Evolutionary conservation across 2,329 filamentous ascomycete genomes (phyloP).

Genomic region (Exophiala sp.): DNA sequence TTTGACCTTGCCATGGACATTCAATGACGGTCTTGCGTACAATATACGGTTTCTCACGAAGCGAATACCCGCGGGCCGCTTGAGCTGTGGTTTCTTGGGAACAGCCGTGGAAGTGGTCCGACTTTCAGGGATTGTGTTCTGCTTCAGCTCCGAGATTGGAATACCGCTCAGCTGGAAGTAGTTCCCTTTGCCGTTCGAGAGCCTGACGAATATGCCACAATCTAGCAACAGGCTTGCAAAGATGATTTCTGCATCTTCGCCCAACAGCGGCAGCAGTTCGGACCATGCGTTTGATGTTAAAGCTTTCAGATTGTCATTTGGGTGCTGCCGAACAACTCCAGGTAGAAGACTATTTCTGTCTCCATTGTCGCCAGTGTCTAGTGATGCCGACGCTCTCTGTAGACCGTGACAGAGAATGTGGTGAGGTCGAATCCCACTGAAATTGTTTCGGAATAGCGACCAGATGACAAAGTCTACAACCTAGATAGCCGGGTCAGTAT

Average conservation of each 20-base stretch:
- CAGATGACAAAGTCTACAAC: constrained; percentile 75
- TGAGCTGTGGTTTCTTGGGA: neutral
- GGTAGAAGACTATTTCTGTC: constrained; percentile 53
- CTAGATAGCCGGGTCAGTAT: constrained; percentile 40
- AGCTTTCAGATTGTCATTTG: constrained; percentile 66
- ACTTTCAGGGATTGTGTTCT: neutral
- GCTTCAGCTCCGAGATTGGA: constrained; percentile 12
- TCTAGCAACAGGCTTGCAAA: constrained; percentile 75
- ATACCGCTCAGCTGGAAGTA: constrained; percentile 74
- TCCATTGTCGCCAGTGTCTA: neutral
- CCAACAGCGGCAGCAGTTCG: constrained; percentile 68
- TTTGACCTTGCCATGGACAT: constrained; percentile 62
- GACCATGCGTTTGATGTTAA: constrained; percentile 74
- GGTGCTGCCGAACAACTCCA: constrained; percentile 61
- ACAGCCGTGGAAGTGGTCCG: neutral
- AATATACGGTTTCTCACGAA: constrained; percentile 83
- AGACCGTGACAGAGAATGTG: constrained; percentile 85
- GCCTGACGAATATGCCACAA: constrained; percentile 67
- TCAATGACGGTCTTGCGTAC: constrained; percentile 73
- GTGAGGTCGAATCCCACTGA: constrained; percentile 52
- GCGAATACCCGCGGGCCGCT: constrained; percentile 7
- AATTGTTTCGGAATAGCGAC: constrained; percentile 63
- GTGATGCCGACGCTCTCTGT: constrained; percentile 37
- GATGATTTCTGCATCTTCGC: constrained; percentile 68
- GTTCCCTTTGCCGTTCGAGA: constrained; percentile 61